These are phyloP conservation scores for Salix dunnii DNA, from an alignment of 345 rosid genomes.

Conservation along the genomic window DNA sequence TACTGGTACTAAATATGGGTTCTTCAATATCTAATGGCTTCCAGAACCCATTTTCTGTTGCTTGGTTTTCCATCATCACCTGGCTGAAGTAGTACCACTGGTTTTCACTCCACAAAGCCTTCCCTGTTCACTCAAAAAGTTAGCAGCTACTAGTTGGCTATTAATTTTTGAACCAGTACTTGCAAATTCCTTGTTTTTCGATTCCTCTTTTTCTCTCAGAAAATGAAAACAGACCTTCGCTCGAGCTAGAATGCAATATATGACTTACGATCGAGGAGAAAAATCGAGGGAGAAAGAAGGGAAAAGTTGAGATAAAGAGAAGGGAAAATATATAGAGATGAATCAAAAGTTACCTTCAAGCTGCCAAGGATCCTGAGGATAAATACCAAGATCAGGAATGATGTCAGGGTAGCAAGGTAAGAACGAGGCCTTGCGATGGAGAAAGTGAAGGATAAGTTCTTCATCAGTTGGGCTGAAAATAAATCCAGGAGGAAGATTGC, in stretches of 20 bases:
- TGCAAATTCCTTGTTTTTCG: too few species aligned
- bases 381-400: slow-evolving; percentile 26
- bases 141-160: background rate
- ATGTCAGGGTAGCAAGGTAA: slow-evolving; percentile 25
- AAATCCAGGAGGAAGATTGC: slow-evolving; percentile 50
- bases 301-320: background rate
- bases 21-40: slow-evolving; percentile 30
- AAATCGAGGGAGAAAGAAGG: background rate
- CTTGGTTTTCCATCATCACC: slow-evolving; percentile 23
- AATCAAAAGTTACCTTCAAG: slow-evolving; percentile 27
- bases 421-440: slow-evolving; percentile 27
- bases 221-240: background rate
- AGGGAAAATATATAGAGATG: background rate
- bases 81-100: slow-evolving; percentile 41
- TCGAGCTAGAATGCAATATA: background rate
- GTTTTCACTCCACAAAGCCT: slow-evolving; percentile 33
- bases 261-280: too few species aligned
- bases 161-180: background rate
- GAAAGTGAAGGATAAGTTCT: slow-evolving; percentile 49
- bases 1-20: slow-evolving; percentile 8
- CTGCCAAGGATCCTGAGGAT: slow-evolving; percentile 39
- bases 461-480: slow-evolving; percentile 44
- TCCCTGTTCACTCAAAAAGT: slow-evolving; percentile 19
- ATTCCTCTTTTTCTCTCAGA: background rate
- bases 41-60: slow-evolving; percentile 38